phyloP scores from a whole-genome alignment of 257 asterid species.

The Coffea eugenioides region DNA sequence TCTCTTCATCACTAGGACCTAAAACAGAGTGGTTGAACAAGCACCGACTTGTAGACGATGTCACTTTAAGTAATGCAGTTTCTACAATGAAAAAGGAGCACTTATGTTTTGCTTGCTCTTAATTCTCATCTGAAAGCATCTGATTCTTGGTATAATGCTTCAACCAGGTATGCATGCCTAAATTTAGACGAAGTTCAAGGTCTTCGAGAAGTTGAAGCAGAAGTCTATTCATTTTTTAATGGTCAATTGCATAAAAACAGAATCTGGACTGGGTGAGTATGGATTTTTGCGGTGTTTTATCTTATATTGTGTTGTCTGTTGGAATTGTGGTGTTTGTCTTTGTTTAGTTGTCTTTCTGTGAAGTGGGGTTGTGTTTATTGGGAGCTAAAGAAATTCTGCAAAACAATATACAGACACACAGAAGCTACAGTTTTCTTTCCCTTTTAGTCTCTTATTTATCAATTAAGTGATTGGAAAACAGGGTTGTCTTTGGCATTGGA shows the following conservation, averaged over 20 bases:
- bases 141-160: constrained; percentile 20
- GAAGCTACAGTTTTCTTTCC: background rate
- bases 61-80: background rate
- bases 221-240: constrained; percentile 67
- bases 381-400: background rate
- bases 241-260: constrained; percentile 68
- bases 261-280: constrained; percentile 87
- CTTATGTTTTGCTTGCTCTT: constrained; percentile 6
- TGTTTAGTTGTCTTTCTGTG: background rate
- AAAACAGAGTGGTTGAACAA: background rate
- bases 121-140: background rate
- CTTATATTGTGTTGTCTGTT: background rate
- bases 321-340: background rate
- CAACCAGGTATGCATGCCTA: constrained; percentile 60
- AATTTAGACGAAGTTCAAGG: constrained; percentile 63
- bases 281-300: constrained; percentile 8
- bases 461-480: constrained; percentile 36
- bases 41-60: background rate
- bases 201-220: constrained; percentile 59
- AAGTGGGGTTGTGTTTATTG: background rate
- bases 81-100: background rate
- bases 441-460: constrained; percentile 8
- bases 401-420: background rate
- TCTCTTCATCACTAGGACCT: background rate
- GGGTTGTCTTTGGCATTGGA: constrained; percentile 78